Evolutionary conservation across 2,329 filamentous ascomycete species (phyloP).

Genomic region (Uncinocarpus reesii): DNA sequence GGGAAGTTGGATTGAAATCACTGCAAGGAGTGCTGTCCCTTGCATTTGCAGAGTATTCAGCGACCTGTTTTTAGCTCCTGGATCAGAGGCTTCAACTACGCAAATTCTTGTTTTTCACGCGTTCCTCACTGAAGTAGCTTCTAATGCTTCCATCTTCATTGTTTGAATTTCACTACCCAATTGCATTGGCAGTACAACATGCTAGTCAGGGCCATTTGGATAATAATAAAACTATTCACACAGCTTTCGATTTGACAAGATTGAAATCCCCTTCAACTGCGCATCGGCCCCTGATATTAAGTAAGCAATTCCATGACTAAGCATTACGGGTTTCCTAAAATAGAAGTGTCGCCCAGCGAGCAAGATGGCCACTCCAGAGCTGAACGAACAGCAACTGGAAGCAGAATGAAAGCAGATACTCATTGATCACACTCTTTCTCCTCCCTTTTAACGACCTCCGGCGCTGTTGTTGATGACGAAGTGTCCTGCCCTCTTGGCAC

Average conservation of each 20-base stretch:
- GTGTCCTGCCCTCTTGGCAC: neutral
- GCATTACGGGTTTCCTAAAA: conserved; percentile 2
- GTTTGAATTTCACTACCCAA: too few species aligned
- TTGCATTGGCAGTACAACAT: too few species aligned
- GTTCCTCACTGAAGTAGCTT: too few species aligned
- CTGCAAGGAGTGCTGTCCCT: neutral
- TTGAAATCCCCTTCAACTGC: too few species aligned
- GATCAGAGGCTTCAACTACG: too few species aligned
- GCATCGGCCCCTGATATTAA: too few species aligned
- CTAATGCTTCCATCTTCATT: too few species aligned
- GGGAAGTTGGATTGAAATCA: neutral
- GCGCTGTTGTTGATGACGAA: neutral
- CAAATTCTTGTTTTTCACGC: neutral
- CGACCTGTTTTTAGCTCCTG: neutral
- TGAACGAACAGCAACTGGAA: neutral
- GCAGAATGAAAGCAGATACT: neutral
- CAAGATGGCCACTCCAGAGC: neutral
- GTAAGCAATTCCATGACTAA: neutral
- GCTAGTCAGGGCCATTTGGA: too few species aligned
- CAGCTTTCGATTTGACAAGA: too few species aligned
- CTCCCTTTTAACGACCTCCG: neutral
- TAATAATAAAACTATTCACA: too few species aligned
- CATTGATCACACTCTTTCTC: neutral
- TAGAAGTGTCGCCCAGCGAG: neutral
- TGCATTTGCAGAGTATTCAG: neutral